Evolutionary conservation across 768 basidiomycete genomes (phyloP).

Genomic region (Panus rudis): DNA sequence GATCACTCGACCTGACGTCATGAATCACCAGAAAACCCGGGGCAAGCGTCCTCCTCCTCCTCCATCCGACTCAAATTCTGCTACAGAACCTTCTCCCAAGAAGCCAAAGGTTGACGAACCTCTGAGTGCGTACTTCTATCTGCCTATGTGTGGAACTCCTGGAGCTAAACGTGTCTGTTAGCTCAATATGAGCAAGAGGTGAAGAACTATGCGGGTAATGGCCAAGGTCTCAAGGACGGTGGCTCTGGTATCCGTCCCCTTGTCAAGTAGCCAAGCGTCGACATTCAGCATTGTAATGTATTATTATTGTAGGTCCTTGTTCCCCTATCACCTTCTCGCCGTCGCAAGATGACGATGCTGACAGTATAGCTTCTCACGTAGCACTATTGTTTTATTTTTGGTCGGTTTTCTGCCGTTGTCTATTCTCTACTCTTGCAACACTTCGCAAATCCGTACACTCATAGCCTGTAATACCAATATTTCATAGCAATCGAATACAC

Average conservation of each 20-base stretch:
- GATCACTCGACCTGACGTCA: background rate
- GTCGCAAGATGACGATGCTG: no score
- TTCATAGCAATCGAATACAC: no score
- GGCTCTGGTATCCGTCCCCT: slow-evolving; percentile 38
- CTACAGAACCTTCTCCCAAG: slow-evolving; percentile 33
- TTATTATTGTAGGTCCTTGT: no score
- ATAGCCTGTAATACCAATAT: background rate
- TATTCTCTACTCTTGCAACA: background rate
- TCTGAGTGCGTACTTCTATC: slow-evolving; percentile 24
- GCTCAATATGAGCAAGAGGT: slow-evolving; percentile 38
- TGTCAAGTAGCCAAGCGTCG: slow-evolving; percentile 34
- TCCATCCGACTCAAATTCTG: slow-evolving; percentile 25
- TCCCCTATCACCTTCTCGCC: no score
- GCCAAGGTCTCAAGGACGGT: slow-evolving; percentile 35
- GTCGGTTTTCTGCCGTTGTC: background rate
- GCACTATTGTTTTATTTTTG: no score
- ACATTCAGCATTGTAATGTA: no score
- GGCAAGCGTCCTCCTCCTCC: slow-evolving; percentile 49
- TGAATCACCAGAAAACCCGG: slow-evolving; percentile 40
- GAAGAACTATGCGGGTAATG: slow-evolving; percentile 24
- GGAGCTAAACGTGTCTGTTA: slow-evolving; percentile 11
- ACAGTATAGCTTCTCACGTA: no score
- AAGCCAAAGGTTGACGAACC: slow-evolving; percentile 29
- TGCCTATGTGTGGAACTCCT: background rate
- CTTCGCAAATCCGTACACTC: background rate